Evolutionary conservation across 2,329 filamentous ascomycete species (phyloP), one percentile per base, ranked within the genome.

Genomic region (Microdochium trichocladiopsis): DNA sequence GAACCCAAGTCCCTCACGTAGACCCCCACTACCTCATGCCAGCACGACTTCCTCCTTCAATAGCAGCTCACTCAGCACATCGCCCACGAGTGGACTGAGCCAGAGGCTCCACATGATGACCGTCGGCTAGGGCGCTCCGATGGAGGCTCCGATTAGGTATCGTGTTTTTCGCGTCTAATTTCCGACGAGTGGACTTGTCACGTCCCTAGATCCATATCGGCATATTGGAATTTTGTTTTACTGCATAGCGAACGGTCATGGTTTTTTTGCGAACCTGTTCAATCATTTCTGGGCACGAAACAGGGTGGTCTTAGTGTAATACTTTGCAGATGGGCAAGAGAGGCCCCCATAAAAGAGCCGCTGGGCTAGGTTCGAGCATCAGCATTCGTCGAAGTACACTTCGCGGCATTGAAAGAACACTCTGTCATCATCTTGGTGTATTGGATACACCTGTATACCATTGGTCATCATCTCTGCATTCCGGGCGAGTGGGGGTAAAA

Each of bases 41-140:
- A 78, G 76, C 31, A 80, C 78, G 59, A 79, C 71, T 58, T 81
- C 73, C 56, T 77, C 80, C 2, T 68, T 77, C 50, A 75, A 74
- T 54, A 67, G 67, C 51, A 67, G 71, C 16, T 78, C 82, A 14
- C 70, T 79, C 21, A 75, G 80, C 45, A 72, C 75, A 33, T 79
- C 80, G 2, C 73, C 79, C 4, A 72, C 77, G 4, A 74, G 73
- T 48, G 71, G 70, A 50, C 66, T 83, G 37, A 71, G 70, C 51
- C 75, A 74, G 58, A 75, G 80, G 52, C 75, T 85, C 72, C 80
- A 83, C 63, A 76, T 85, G 73, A 85, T 86, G 82, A 84, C 79
- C 43, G 82, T 85, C 55, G 77, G 71, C 60, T 83, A 73, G 50
- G 36, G 36, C 22, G 53, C 9, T 23, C 28, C 45, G 48, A 36